Conservation (phyloP, 2,329 filamentous ascomycete species). For the Tolypocladium album region DNA sequence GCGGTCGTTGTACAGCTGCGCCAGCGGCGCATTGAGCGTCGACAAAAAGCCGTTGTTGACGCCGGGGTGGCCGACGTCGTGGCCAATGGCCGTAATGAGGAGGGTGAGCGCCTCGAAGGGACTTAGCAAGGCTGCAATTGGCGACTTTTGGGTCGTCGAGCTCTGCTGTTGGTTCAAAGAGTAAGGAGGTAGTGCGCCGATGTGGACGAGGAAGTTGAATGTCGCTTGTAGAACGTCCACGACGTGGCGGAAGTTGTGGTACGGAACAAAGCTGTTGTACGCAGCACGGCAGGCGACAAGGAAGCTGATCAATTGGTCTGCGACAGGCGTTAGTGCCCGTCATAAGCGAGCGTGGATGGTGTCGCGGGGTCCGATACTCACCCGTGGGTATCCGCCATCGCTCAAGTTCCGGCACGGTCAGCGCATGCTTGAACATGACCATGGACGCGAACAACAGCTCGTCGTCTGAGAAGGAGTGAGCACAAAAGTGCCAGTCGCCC, state of each 20-base stretch:
- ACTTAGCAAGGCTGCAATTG: conserved; percentile 64
- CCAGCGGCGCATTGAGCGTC: conserved; percentile 81
- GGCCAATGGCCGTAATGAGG: conserved; percentile 90
- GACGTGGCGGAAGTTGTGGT: conserved; percentile 97
- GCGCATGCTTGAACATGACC: conserved; percentile 80
- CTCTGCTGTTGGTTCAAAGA: conserved; percentile 25
- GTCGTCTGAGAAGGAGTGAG: conserved; percentile 82
- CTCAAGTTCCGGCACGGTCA: conserved; percentile 71
- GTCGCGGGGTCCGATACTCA: conserved; percentile 29
- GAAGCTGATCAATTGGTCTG: conserved; percentile 75
- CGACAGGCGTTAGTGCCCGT: conserved; percentile 25
- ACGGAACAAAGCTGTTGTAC: conserved; percentile 95
- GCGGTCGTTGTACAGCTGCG: conserved; percentile 92
- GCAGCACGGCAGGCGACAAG: conserved; percentile 79
- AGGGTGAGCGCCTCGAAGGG: conserved; percentile 85
- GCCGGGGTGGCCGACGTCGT: conserved; percentile 93
- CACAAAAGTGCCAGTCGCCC: conserved; percentile 77
- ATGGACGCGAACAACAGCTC: conserved; percentile 80
- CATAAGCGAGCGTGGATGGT: not conserved
- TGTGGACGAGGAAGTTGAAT: conserved; percentile 77
- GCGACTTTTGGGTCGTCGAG: conserved; percentile 36
- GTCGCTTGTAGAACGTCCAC: conserved; percentile 91
- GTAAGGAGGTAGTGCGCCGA: conserved; percentile 66
- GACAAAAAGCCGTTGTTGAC: conserved; percentile 97
- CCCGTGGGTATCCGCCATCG: conserved; percentile 70